Percentiles rank a stretch among this genome's conserved stretches.
phyloP scores from a whole-genome alignment of 2,329 filamentous ascomycete genomes.

The Chaetomiaceae sp. region DNA sequence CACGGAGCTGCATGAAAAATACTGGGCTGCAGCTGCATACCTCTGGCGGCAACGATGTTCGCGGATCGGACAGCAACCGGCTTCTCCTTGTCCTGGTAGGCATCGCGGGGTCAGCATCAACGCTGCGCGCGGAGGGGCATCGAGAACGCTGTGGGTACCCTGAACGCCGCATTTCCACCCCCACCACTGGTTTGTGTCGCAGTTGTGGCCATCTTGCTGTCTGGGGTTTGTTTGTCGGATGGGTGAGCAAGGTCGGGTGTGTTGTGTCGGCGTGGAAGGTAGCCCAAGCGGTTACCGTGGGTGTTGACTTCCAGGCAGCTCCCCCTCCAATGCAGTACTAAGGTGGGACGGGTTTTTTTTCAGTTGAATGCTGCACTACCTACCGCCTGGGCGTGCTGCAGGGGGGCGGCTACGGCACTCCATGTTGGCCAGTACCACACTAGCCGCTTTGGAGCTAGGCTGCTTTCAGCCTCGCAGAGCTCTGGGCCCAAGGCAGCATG shows the following conservation, averaged over 20 bases:
- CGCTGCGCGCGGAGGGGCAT: constrained; percentile 27
- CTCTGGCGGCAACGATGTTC: constrained; percentile 96
- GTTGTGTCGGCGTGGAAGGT: constrained; percentile 10
- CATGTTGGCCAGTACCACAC: constrained; percentile 1
- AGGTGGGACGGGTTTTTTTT: constrained; percentile 24
- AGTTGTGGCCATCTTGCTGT: constrained; percentile 35
- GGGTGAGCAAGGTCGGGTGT: background rate
- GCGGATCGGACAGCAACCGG: constrained; percentile 91
- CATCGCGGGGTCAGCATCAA: constrained; percentile 23
- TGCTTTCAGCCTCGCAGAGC: constrained; percentile 24
- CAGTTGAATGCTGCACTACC: constrained; percentile 21
- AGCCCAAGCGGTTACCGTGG: constrained; percentile 4
- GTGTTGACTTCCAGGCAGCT: constrained; percentile 22
- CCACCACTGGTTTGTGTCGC: constrained; percentile 38
- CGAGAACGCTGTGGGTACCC: constrained; percentile 34
- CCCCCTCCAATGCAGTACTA: constrained; percentile 14
- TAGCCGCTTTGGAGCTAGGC: constrained; percentile 19
- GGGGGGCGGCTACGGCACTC: too few species aligned
- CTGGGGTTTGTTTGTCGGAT: background rate
- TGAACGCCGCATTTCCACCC: constrained; percentile 50
- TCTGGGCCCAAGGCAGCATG: constrained; percentile 27
- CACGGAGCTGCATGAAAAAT: background rate
- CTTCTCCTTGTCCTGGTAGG: constrained; percentile 83
- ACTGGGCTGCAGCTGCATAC: constrained; percentile 40
- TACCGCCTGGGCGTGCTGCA: constrained; percentile 11